A percentile compares a stretch with the other conserved stretches of the same genome.
Evolutionary conservation across 257 asterid genomes (phyloP).

Genomic region (Forsythia viridissima): DNA sequence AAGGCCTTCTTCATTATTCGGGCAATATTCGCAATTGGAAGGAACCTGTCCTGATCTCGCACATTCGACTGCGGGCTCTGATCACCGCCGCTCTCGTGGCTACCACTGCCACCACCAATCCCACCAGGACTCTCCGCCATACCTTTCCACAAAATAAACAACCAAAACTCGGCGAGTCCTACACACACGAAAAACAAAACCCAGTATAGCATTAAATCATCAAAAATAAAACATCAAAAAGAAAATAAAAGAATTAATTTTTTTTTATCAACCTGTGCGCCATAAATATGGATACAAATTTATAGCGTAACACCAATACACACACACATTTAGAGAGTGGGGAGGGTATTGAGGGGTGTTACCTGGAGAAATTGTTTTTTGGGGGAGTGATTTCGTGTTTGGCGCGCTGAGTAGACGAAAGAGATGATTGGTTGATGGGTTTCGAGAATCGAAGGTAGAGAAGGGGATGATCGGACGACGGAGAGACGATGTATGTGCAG

Average conservation of each 20-base stretch:
- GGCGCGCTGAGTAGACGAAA: constrained; percentile 45
- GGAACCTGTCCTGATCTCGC: constrained; percentile 69
- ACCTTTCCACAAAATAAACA: constrained; percentile 18
- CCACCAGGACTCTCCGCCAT: constrained; percentile 57
- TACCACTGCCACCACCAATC: constrained; percentile 30
- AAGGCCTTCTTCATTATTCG: constrained; percentile 76
- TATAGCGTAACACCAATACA: constrained; percentile 4
- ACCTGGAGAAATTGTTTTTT: constrained; percentile 19
- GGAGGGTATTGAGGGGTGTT: background rate
- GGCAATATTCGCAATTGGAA: constrained; percentile 70
- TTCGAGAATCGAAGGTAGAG: constrained; percentile 48
- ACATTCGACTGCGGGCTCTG: constrained; percentile 68
- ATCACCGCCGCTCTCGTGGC: constrained; percentile 62
- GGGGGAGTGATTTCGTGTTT: constrained; percentile 39
- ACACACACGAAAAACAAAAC: constrained; percentile 1
- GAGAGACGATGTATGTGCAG: constrained; percentile 38
- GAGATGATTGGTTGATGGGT: constrained; percentile 47
- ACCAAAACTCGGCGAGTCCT: constrained; percentile 21
- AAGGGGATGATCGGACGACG: constrained; percentile 63
- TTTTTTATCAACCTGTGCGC: background rate
- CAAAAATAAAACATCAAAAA: background rate
- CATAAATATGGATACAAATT: background rate
- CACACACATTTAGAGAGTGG: background rate
- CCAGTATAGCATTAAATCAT: background rate
- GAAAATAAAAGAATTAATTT: background rate